Base-by-base conservation (phyloP, 768 basidiomycete genomes). In the Chlorophyllum brunneum region DNA sequence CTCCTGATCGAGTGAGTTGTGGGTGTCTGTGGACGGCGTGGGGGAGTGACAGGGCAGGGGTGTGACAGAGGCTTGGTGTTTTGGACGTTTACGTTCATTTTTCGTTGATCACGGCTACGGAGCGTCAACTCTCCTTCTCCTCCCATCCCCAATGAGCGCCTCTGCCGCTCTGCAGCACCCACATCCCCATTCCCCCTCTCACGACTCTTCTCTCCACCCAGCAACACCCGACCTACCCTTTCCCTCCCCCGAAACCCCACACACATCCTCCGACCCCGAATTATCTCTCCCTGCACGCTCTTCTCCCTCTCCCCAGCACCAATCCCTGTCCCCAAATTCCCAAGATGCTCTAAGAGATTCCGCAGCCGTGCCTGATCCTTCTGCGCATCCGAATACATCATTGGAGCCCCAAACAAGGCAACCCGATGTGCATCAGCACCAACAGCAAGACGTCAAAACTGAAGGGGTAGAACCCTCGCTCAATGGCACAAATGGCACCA, bases 401-500 rank as follows among this genome's bases (percentile, higher is more conserved):
- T 15, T 54, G 36, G 27, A 37, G 4, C 2, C 30, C 20, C 49
- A 42, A n/a, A 3, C 24, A 16, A 46, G 38, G 34, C 53, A 34
- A 26, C n/a, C 53, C 20, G 33, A 30, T 16, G 26, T 43, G 47
- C 44, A 42, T 48, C 45, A 48, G 50, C 46, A 42, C 13, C 46
- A 52, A 30, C 56, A 63, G 50, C 60, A 62, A 46, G 54, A 58
- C 56, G 62, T 67, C 59, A 74, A 71, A 63, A 68, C 69, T 55
- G 70, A 63, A 53, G 67, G 60, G 23, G 16, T 36, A 44, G 69
- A 70, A 55, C 61, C 64, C 46, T 56, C 66, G 36, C 58, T 70
- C 41, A 65, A 66, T 48, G 65, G 64, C 51, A 68, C 69, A 39
- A 71, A 69, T 56, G 67, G 67, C 45, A 72, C 75, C 56, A 74